phyloP scores from a whole-genome alignment of 768 basidiomycete species.

The Amanita exitialis region DNA sequence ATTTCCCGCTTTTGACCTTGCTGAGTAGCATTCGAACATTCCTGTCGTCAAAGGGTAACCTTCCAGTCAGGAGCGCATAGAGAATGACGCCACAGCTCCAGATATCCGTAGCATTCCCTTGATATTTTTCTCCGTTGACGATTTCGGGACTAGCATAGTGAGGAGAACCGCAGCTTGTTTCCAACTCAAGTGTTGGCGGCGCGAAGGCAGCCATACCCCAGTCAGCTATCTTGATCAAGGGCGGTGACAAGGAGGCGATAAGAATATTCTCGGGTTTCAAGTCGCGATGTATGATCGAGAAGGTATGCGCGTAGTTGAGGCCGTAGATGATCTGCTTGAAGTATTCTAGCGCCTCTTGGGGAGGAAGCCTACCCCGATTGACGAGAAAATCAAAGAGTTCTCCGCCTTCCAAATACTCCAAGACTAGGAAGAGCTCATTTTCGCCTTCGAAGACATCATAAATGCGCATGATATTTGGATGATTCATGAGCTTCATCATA shows the following conservation, averaged over 20 bases:
- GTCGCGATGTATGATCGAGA: conserved; percentile 97
- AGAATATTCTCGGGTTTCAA: conserved; percentile 97
- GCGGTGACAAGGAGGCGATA: conserved; percentile 71
- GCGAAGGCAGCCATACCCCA: conserved; percentile 99
- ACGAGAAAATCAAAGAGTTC: conserved; percentile 96
- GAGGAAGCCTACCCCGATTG: conserved; percentile 71
- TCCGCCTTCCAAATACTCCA: conserved; percentile 94
- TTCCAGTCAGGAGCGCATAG: conserved; percentile 80
- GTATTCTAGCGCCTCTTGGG: conserved; percentile 78
- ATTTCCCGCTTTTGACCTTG: conserved; percentile 84
- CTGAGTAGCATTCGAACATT: conserved; percentile 65
- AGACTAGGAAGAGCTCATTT: conserved; percentile 81
- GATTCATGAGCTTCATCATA: conserved; percentile 99
- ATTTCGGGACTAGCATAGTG: conserved; percentile 98
- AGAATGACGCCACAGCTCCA: conserved; percentile 97
- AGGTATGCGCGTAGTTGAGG: conserved; percentile 93
- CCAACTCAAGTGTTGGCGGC: conserved; percentile 72
- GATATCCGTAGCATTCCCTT: conserved; percentile 86
- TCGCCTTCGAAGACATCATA: conserved; percentile 95
- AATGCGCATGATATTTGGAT: conserved; percentile 92
- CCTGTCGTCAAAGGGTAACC: conserved; percentile 92
- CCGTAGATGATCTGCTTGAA: conserved; percentile 96
- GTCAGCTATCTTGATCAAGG: conserved; percentile 91
- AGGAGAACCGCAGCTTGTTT: conserved; percentile 93
- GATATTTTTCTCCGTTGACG: conserved; percentile 82